Conservation (phyloP, 1,284 basidiomycete genomes). For the Lentinus polychrous region DNA sequence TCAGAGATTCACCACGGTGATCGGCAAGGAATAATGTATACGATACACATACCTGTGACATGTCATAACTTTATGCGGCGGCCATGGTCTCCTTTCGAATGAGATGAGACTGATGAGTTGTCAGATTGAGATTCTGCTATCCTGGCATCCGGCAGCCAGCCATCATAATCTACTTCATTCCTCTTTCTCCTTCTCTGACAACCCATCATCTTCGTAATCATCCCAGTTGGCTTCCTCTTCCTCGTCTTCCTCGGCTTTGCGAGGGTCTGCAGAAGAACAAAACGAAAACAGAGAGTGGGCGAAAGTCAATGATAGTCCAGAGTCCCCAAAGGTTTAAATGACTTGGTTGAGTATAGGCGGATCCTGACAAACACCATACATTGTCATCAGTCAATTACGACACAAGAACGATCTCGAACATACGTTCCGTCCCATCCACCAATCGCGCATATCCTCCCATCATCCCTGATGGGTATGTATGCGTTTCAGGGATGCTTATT, state of each 20-base stretch:
- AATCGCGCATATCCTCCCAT: conserved; percentile 71
- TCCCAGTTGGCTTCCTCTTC: conserved; percentile 23
- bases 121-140: conserved; percentile 76
- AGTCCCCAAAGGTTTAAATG: conserved; percentile 73
- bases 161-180: conserved; percentile 55
- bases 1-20: too few relatives aligned
- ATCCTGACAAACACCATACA: conserved; percentile 45
- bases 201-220: conserved; percentile 37
- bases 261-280: not conserved
- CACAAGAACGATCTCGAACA: conserved; percentile 17
- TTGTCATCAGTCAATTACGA: not conserved
- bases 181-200: conserved; percentile 42
- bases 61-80: not conserved
- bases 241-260: conserved; percentile 9
- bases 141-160: conserved; percentile 70
- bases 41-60: too few relatives aligned
- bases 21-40: too few relatives aligned
- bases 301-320: conserved; percentile 70
- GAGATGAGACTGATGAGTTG: conserved; percentile 62
- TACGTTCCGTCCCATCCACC: conserved; percentile 89
- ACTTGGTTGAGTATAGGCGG: conserved; percentile 70
- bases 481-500: conserved; percentile 78
- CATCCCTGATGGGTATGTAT: conserved; percentile 65
- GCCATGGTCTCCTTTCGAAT: conserved; percentile 38
- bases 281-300: conserved; percentile 29